Evolutionary conservation across 2,329 filamentous ascomycete species (phyloP).

Genomic region (Talaromyces funiculosus): DNA sequence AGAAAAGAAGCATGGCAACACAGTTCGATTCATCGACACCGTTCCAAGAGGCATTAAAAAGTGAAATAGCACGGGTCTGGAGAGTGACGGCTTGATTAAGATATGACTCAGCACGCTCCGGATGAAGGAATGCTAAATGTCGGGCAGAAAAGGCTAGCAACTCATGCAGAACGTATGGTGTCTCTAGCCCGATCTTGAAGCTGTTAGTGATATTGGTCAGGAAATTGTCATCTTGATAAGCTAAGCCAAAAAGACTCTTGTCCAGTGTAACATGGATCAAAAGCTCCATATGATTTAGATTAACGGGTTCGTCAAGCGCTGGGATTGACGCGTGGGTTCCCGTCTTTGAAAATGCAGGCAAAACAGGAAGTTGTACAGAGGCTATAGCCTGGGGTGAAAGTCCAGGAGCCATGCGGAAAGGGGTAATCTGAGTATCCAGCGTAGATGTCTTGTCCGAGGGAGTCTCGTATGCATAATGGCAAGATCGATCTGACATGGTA

Average conservation of each 20-base stretch:
- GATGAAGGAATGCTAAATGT: conserved; percentile 3
- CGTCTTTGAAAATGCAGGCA: not conserved
- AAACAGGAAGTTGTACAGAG: not conserved
- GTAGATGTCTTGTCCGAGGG: not conserved
- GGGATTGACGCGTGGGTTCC: not conserved
- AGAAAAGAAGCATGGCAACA: conserved; percentile 5
- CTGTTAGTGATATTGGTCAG: not conserved
- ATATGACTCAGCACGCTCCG: not conserved
- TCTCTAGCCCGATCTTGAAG: not conserved
- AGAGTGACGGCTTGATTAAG: conserved; percentile 5
- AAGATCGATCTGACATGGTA: conserved; percentile 8
- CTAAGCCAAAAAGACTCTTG: not conserved
- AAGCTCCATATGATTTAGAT: conserved; percentile 11
- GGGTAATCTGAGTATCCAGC: not conserved
- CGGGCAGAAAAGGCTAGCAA: conserved; percentile 8
- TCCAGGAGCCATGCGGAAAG: not conserved
- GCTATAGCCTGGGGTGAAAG: not conserved
- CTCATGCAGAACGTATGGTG: conserved; percentile 6
- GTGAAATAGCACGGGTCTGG: conserved; percentile 8
- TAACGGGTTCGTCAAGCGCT: not conserved
- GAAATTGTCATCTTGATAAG: not conserved
- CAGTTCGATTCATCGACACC: conserved; percentile 8
- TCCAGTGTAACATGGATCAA: not conserved
- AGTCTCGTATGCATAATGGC: not conserved
- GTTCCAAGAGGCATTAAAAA: conserved; percentile 9